phyloP scores from a whole-genome alignment of 2,329 filamentous ascomycete species.

The Trichothecium roseum region DNA sequence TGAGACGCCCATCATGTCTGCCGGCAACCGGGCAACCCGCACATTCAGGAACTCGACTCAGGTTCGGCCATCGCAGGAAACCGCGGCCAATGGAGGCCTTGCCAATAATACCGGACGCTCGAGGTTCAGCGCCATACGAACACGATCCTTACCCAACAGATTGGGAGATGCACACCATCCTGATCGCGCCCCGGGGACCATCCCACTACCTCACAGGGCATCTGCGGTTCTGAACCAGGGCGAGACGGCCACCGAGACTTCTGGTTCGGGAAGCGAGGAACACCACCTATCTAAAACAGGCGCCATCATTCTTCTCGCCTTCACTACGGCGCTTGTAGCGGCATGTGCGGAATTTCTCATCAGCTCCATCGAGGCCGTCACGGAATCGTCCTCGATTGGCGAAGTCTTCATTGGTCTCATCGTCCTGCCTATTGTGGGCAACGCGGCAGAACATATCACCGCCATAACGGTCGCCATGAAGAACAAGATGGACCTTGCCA shows the following conservation, averaged over 20 bases:
- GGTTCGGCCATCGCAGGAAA: too few species aligned
- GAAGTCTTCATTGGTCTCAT: slow-evolving; percentile 64
- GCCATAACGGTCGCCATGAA: slow-evolving; percentile 61
- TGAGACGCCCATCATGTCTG: too few species aligned
- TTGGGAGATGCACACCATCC: slow-evolving; percentile 35
- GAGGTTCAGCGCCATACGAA: slow-evolving; percentile 57
- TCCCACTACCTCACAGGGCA: slow-evolving; percentile 37
- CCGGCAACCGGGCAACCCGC: too few species aligned
- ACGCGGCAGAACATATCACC: slow-evolving; percentile 64
- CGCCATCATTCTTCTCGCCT: slow-evolving; percentile 50
- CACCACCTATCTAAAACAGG: slow-evolving; percentile 43
- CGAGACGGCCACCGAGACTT: slow-evolving; percentile 16
- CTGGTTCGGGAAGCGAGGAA: slow-evolving; percentile 14
- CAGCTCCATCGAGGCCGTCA: slow-evolving; percentile 54
- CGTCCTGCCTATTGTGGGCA: slow-evolving; percentile 62
- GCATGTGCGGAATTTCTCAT: slow-evolving; percentile 63
- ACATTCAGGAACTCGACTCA: too few species aligned
- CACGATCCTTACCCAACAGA: slow-evolving; percentile 63
- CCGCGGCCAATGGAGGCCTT: too few species aligned
- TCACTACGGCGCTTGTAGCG: slow-evolving; percentile 56
- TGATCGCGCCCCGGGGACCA: slow-evolving; percentile 34
- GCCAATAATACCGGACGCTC: too few species aligned
- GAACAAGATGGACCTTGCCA: slow-evolving; percentile 68
- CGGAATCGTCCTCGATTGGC: slow-evolving; percentile 42
- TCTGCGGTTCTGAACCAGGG: slow-evolving; percentile 22